phyloP scores from a whole-genome alignment of 345 rosid species.

The Ceriops tagal region DNA sequence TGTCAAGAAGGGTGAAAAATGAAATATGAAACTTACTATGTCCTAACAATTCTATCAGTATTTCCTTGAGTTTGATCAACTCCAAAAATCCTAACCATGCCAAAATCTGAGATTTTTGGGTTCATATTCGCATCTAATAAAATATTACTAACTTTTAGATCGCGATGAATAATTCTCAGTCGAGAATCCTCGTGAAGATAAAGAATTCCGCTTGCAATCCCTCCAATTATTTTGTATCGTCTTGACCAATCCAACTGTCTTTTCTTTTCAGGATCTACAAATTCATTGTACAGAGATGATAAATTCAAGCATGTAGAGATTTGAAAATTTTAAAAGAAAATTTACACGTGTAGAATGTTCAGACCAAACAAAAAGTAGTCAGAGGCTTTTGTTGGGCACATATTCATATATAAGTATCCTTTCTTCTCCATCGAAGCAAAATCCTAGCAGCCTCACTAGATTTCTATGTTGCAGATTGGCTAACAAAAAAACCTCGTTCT shows the following conservation, averaged over 20 bases:
- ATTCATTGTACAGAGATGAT: not conserved
- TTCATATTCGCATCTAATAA: constrained; percentile 29
- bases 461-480: too few species aligned
- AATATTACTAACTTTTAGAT: constrained; percentile 49
- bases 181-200: constrained; percentile 54
- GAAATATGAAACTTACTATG: constrained; percentile 20
- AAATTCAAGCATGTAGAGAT: not conserved
- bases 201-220: constrained; percentile 53
- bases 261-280: constrained; percentile 30
- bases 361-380: constrained; percentile 36
- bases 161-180: constrained; percentile 47
- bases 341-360: not conserved
- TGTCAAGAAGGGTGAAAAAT: too few species aligned
- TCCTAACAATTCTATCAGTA: constrained; percentile 23
- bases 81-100: constrained; percentile 28
- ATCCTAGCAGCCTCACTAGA: too few species aligned
- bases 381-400: constrained; percentile 46
- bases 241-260: constrained; percentile 40
- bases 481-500: constrained; percentile 46
- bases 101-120: constrained; percentile 33
- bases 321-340: not conserved
- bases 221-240: constrained; percentile 44
- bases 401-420: constrained; percentile 52
- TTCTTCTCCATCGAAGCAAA: constrained; percentile 44
- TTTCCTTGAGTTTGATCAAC: constrained; percentile 20